A percentile compares a stretch with the other conserved stretches of the same genome.
phyloP scores from a whole-genome alignment of 2,329 filamentous ascomycete species.

The Geosmithia putterillii region DNA sequence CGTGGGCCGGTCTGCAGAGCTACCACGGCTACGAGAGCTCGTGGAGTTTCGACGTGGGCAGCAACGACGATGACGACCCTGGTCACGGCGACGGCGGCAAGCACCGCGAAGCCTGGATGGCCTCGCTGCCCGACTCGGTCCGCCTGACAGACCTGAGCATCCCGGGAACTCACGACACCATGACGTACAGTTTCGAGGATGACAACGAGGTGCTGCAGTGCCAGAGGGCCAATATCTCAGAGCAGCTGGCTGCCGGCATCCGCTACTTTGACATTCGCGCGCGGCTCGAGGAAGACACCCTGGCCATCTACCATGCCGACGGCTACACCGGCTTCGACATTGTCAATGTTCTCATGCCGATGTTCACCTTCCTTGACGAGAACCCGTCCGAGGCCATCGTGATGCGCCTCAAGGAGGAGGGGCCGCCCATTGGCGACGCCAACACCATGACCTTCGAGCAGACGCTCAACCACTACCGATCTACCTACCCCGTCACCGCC shows the following conservation, averaged over 20 bases:
- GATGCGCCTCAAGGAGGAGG: conserved; percentile 38
- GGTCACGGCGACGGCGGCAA: not conserved
- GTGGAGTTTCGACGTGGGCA: conserved; percentile 22
- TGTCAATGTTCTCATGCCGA: conserved; percentile 25
- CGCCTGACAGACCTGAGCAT: conserved; percentile 31
- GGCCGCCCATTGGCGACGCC: conserved; percentile 17
- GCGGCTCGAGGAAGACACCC: conserved; percentile 25
- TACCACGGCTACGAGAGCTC: conserved; percentile 19
- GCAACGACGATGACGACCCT: not conserved
- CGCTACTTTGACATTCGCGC: conserved; percentile 37
- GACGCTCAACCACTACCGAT: conserved; percentile 28
- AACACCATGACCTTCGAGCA: conserved; percentile 29
- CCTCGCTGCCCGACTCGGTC: conserved; percentile 23
- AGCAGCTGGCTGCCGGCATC: conserved; percentile 32
- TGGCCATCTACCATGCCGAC: conserved; percentile 34
- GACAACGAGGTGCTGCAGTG: conserved; percentile 24
- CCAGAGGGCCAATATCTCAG: conserved; percentile 31
- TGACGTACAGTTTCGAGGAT: conserved; percentile 27
- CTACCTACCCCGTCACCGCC: conserved; percentile 18
- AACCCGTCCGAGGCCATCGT: conserved; percentile 33
- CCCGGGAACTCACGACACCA: conserved; percentile 40
- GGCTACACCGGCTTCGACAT: conserved; percentile 32
- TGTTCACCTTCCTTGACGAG: conserved; percentile 31
- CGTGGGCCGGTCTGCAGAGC: conserved; percentile 2
- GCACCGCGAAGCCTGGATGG: conserved; percentile 23